Evolutionary conservation across 805 yeast species (phyloP).

Genomic region (Saccharomycopsis sp.): DNA sequence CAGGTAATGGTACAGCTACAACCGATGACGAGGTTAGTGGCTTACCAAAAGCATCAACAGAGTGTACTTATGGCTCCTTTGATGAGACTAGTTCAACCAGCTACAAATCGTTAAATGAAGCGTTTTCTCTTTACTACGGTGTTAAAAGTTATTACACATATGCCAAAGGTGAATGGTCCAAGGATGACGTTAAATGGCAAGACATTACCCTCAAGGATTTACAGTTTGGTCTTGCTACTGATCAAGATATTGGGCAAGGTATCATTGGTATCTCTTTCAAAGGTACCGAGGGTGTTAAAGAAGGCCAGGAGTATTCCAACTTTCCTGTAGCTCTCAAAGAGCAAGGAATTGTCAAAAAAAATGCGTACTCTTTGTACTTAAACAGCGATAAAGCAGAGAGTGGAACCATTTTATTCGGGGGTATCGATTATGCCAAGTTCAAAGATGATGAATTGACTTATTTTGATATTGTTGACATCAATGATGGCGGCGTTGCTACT

Average conservation of each 20-base stretch:
- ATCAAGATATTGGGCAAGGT: slow-evolving; percentile 13
- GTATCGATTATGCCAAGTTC: slow-evolving; percentile 35
- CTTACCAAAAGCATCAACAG: slow-evolving; percentile 13
- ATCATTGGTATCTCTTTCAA: slow-evolving; percentile 16
- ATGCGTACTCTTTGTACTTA: slow-evolving; percentile 41
- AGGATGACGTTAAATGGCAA: slow-evolving; percentile 15
- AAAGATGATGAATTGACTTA: slow-evolving; percentile 29
- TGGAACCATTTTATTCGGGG: slow-evolving; percentile 39
- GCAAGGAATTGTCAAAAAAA: slow-evolving; percentile 35
- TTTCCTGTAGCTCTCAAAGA: slow-evolving; percentile 28
- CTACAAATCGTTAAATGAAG: slow-evolving; percentile 1
- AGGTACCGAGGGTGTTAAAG: slow-evolving; percentile 12
- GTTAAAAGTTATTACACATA: slow-evolving; percentile 29
- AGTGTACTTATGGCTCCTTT: slow-evolving; percentile 16
- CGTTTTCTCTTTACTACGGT: slow-evolving; percentile 13
- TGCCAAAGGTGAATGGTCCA: slow-evolving; percentile 42
- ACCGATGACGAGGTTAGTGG: slow-evolving; percentile 3
- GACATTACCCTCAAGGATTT: slow-evolving; percentile 14
- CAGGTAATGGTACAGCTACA: not conserved
- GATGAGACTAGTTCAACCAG: slow-evolving; percentile 5
- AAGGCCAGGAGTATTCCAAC: slow-evolving; percentile 28
- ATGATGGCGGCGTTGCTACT: slow-evolving; percentile 26
- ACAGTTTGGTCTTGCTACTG: slow-evolving; percentile 12
- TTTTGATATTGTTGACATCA: slow-evolving; percentile 25
- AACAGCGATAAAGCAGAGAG: slow-evolving; percentile 26